These are phyloP conservation scores for Cercospora sp. DNA, from an alignment of 2,329 filamentous ascomycete species.

Conservation along the genomic window DNA sequence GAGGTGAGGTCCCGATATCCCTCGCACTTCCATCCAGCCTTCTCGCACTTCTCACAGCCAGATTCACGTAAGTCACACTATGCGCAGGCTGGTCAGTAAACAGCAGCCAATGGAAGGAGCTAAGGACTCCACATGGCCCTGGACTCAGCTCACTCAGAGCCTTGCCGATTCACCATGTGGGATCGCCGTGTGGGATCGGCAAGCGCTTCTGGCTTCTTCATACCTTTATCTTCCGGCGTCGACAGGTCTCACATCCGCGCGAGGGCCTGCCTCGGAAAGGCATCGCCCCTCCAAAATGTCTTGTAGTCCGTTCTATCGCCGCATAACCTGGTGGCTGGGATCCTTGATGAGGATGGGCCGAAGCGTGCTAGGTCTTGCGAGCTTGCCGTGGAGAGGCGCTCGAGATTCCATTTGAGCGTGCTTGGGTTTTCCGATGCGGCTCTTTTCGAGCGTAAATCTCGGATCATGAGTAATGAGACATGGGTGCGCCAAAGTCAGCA, in stretches of 20 bases:
- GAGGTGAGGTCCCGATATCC: slow-evolving; percentile 19
- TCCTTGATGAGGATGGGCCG: slow-evolving; percentile 7
- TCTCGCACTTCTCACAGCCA: slow-evolving; percentile 23
- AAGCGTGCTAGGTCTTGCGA: slow-evolving; percentile 1
- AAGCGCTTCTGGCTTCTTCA: slow-evolving; percentile 1
- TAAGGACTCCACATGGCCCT: neutral
- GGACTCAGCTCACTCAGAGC: neutral
- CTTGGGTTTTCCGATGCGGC: slow-evolving; percentile 4
- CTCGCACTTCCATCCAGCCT: slow-evolving; percentile 22
- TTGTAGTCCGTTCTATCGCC: neutral
- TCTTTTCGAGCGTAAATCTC: slow-evolving; percentile 11
- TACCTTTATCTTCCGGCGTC: slow-evolving; percentile 29
- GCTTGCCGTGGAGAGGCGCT: neutral
- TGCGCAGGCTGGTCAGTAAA: slow-evolving; percentile 15
- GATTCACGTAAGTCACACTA: slow-evolving; percentile 22
- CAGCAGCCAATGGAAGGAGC: slow-evolving; percentile 11
- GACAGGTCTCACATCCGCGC: slow-evolving; percentile 26
- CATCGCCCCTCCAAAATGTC: slow-evolving; percentile 7
- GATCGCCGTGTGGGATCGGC: neutral
- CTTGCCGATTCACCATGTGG: neutral
- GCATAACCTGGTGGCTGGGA: slow-evolving; percentile 5
- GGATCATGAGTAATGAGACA: neutral
- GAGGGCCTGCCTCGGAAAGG: slow-evolving; percentile 23
- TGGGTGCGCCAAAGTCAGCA: slow-evolving; percentile 8
- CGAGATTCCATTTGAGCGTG: neutral